Base-by-base conservation (phyloP, 2,329 filamentous ascomycete genomes). In the Blastomyces percursus region DNA sequence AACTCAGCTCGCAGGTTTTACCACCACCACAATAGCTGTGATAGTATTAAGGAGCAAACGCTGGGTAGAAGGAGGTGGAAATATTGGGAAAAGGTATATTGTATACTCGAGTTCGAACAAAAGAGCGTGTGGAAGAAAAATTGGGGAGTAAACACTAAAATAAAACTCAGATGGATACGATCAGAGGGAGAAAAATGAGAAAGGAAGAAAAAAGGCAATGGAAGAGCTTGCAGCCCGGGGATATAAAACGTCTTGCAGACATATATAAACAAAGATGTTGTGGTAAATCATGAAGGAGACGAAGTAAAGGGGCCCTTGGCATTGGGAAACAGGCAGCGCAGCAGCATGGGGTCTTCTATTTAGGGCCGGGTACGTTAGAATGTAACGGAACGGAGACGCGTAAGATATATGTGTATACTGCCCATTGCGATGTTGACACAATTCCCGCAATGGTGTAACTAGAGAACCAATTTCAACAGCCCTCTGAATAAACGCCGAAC, bases 401-500 rank as follows among this genome's bases (percentile, higher is more conserved):
- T 27, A 60, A 42, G 21, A 21, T 1, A 12, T 27, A 19, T 61
- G 38, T 42, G 59, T 21, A 60, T 52, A 42, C 27, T 30, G 24
- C 59, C 51, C 46, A 61, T 42, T 42, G 38, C 56, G 40, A 42
- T 46, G 44, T 19, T n/a, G 44, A 50, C 46, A 38, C n/a, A 24
- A 51, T 48, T 48, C 42, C 24, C n/a, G 42, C 35, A 59, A 48
- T 27, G 48, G 58, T 9, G 19, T 14, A 32, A 14, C 57, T 30
- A 24, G 16, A 60, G 35, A 60, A 60, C 40, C 56, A 46, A 59
- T 59, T 44, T 44, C 21, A 58, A 32, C 56, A 30, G 30, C 59
- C 59, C 35, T 46, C 32, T 54, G 35, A 55, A 44, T 24, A 59
- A 67, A 65, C 61, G 64, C 52, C 56, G 52, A 48, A 62, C n/a